Base-by-base conservation (phyloP, 1,284 basidiomycete species). In the Ganoderma leucocontextum region DNA sequence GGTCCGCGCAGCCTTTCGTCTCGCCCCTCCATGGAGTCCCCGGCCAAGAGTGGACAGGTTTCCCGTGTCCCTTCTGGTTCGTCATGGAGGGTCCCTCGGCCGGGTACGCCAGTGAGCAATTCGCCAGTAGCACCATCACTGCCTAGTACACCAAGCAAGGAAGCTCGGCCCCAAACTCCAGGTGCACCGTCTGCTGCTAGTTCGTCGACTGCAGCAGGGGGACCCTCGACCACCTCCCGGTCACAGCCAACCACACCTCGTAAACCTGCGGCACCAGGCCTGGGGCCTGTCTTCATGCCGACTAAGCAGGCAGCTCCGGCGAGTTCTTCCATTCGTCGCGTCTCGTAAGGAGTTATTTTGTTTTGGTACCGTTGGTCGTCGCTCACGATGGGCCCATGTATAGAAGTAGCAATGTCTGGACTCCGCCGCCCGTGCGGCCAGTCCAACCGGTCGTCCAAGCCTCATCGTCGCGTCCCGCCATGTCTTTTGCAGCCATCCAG, bases 401-500 rank as follows among this genome's bases (percentile, higher is more conserved):
- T 72, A 81, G 84, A 64, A 82, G 84, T 70, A 80, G 82, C 42
- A 77, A 77, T 25, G 87, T 88, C 25, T 93, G 92, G 91, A 85
- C 84, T 1, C 76, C 84, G 1, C 83, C 85, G 0, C 85, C 88
- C 0, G 82, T 82, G 5, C 82, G 85, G 63, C 82, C 86, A 0
- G 78, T 82, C 36, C 78, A 80, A 44, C 73, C 84, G 0, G 78
- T 83, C 9, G 75, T 81, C 1, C 73, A 84, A 0, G 78, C 83
- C 13, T 75, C 81, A 1, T 72, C 81, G 1, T 72, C 80, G 1
- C 66, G 73, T 3, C 74, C 82, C 2, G 80, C 82, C 0, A 81
- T 90, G 69, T 96, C 95, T 0, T 91, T 98, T 62, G 84, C 89
- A 0, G 93, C 91, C 10, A 98, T 98, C 64, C 95, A 97, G 78